phyloP scores from a whole-genome alignment of 148 eudicot species.

The Agrostemma githago region DNA sequence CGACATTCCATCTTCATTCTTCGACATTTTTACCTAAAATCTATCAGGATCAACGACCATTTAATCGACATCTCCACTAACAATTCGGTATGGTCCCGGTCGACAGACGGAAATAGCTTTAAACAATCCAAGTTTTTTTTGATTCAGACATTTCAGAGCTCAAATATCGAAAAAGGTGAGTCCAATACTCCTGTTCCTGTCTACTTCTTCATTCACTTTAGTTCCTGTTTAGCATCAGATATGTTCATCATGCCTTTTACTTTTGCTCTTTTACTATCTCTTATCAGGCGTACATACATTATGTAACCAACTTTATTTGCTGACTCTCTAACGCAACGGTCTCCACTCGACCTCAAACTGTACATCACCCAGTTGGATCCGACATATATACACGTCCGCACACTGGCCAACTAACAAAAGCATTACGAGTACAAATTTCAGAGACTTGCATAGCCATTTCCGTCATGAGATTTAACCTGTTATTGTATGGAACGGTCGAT shows the following conservation, averaged over 20 bases:
- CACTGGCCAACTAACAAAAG: neutral
- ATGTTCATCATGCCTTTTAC: neutral
- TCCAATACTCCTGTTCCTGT: constrained; percentile 16
- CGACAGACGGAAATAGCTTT: constrained; percentile 43
- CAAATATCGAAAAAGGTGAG: constrained; percentile 53
- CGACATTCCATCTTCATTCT: constrained; percentile 13
- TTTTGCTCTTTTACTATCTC: constrained; percentile 4
- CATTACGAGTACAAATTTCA: constrained; percentile 7
- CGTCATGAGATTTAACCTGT: neutral
- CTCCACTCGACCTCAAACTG: constrained; percentile 13
- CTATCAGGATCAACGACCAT: neutral
- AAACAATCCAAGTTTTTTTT: constrained; percentile 32
- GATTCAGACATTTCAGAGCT: constrained; percentile 56
- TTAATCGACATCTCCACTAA: constrained; percentile 24
- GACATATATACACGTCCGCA: neutral
- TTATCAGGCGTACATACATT: constrained; percentile 53
- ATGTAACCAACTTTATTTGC: constrained; percentile 24
- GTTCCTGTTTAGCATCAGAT: constrained; percentile 5
- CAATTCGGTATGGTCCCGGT: constrained; percentile 38
- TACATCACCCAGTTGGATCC: constrained; percentile 24
- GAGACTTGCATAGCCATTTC: constrained; percentile 12
- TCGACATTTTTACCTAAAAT: neutral
- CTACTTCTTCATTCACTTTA: constrained; percentile 4
- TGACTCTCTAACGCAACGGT: constrained; percentile 21
- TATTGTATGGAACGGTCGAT: neutral